Conservation (phyloP, 768 basidiomycete genomes). For the Butyriboletus loyo region DNA sequence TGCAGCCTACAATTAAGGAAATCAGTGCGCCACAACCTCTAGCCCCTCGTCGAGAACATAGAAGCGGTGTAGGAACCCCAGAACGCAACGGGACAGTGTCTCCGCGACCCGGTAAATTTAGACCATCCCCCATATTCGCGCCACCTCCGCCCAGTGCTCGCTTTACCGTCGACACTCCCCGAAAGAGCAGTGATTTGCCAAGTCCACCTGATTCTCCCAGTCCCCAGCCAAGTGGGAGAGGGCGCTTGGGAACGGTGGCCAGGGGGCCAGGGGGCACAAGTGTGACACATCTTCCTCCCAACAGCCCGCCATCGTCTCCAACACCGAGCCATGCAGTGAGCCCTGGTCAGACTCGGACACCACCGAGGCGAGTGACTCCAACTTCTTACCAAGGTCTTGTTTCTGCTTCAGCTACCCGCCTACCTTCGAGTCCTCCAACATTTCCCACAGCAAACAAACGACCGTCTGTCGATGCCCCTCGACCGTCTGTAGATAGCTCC, state of each 20-base stretch:
- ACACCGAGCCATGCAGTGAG: conserved; percentile 38
- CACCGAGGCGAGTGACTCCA: conserved; percentile 40
- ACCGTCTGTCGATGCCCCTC: conserved; percentile 23
- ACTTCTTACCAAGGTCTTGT: conserved; percentile 39
- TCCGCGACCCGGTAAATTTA: conserved; percentile 31
- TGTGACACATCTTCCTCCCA: conserved; percentile 41
- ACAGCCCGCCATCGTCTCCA: conserved; percentile 39
- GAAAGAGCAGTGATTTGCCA: conserved; percentile 37
- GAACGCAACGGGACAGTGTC: conserved; percentile 31
- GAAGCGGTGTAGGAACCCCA: conserved; percentile 19
- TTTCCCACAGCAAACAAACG: conserved; percentile 31
- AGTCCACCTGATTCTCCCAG: conserved; percentile 50
- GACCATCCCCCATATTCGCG: conserved; percentile 32
- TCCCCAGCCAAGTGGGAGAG: conserved; percentile 39
- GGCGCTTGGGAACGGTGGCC: conserved; percentile 33
- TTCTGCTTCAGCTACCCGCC: conserved; percentile 51
- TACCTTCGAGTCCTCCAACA: conserved; percentile 37
- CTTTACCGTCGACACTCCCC: conserved; percentile 36
- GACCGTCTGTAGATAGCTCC: conserved; percentile 30
- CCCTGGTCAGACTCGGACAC: conserved; percentile 43
- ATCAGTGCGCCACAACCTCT: conserved; percentile 41
- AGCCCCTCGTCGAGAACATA: conserved; percentile 32
- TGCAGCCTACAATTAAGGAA: conserved; percentile 34
- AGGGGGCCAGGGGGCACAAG: conserved; percentile 37
- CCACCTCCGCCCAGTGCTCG: conserved; percentile 25